Base-by-base conservation (phyloP, 352 stramenopile species). In the Globisporangium irregulare region DNA sequence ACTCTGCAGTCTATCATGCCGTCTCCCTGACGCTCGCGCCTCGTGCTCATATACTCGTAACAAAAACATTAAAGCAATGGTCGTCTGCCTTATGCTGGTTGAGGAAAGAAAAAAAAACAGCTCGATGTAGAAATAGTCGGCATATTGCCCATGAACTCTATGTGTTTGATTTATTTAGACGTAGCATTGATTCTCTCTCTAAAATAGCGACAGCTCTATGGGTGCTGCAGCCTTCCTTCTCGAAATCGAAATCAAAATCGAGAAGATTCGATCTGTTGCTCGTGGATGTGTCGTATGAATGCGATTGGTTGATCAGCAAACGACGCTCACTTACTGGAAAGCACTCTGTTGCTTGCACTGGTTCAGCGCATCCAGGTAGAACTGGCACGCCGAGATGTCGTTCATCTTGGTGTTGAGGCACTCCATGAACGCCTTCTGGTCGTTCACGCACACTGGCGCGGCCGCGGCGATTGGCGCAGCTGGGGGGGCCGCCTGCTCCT, bases 331-430 rank as follows among this genome's bases (percentile, higher is more conserved):
- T 76, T 81, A 90, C 71, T 89, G 53, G 73, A 79, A 87, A 15
- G 77, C 69, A 67, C 74, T 83, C 70, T 93, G 78, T 70, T 90
- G 79, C 75, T 96, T 93, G 81, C 87, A 94, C 76, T 85, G 73
- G 79, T 92, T 92, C 54, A 91, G 76, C 4, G 84, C 76, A 64
- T 96, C 85, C 34, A 96, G 74, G 77, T 93, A 94, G 70, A 92
- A 94, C 67, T 96, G 87, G 72, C 88, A 96, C 66, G 84, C 73
- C 29, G 81, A 75, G 24, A 92, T 88, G 73, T 96, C 86, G 77
- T 91, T 91, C 55, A 76, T 72, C 74, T 87, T 91, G 65, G 76
- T 69, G 73, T 91, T 79, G 59, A 95, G 72, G 74, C 87, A 95
- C 68, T 93, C 80, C 58, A 89, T 77, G 76, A 95, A 92, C 22